Base-by-base conservation (phyloP, 148 eudicot species). In the Cornus kousa region DNA sequence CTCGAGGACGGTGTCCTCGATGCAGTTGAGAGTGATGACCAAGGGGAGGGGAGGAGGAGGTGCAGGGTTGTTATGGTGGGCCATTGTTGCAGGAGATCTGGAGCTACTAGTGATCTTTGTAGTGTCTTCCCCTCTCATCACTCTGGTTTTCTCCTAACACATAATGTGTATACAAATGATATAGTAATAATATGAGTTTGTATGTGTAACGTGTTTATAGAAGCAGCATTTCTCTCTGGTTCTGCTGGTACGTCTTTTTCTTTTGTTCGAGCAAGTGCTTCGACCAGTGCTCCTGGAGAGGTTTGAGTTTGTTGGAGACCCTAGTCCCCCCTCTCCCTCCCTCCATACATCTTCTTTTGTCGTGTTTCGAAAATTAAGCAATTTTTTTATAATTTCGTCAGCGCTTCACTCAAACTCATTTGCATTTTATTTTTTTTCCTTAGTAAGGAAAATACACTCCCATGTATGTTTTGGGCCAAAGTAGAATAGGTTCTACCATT, bases 1-100 rank as follows among this genome's bases (percentile, higher is more conserved):
- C 70, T 96, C 99, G 8, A 96, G 85, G 3, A 72, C 69, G 65
- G 82, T 75, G 82, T 93, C 98, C 53, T 93, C 99, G 86, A 93
- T 85, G 91, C 99, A 96, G 85, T 93, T 96, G 72, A 96, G 97
- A 66, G 99, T 90, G 17, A 96, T 90, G 24, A 96, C 89, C 11
- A 87, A 46, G 0, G 97, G 99, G n/a, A 90, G 72, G 0, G 81
- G 74, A 4, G 85, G 74, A 6, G 85, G 74, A 4, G 85, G 82
- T 2, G 84, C 67, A 9, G 80, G 78, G 43, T 82, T 74, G 80
- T 79, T 85, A 67, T 71, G 86, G 67, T 71, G 84, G 53, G 83
- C 24, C 78, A 75, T 82, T 73, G 82, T 46, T 12, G 81, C 69
- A 5, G 87, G 74, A 33, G 83, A 77, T 82, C 85, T 77, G 80